Conservation (phyloP, 208 protist species). For the Trypanosoma conorhini region DNA sequence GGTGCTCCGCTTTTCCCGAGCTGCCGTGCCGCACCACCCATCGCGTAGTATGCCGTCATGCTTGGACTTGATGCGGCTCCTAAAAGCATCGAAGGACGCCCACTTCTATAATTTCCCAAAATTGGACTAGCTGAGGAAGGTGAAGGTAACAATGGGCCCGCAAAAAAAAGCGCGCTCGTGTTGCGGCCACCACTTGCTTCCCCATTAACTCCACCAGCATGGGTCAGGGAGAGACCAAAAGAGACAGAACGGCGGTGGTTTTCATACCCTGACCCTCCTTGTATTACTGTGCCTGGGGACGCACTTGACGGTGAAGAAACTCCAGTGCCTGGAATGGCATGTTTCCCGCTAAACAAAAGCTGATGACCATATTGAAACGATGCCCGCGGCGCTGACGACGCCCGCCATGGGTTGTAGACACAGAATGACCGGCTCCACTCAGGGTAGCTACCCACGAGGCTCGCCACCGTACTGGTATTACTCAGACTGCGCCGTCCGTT, state of each 20-base stretch:
- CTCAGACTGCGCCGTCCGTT: slow-evolving; percentile 36
- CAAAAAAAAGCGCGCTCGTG: slow-evolving; percentile 7
- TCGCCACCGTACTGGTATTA: slow-evolving; percentile 45
- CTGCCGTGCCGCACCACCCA: slow-evolving; percentile 23
- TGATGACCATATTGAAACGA: slow-evolving; percentile 21
- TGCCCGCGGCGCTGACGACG: slow-evolving; percentile 1
- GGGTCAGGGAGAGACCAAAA: slow-evolving; percentile 8
- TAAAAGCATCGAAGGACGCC: slow-evolving; percentile 3
- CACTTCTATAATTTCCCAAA: slow-evolving; percentile 2
- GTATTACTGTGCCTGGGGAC: neutral
- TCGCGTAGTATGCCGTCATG: slow-evolving; percentile 9
- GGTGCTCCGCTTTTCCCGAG: neutral
- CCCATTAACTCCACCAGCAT: neutral
- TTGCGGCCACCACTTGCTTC: slow-evolving; percentile 1
- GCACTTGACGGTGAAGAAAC: neutral
- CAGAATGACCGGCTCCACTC: slow-evolving; percentile 84
- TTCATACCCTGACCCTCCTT: neutral
- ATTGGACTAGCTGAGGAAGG: slow-evolving; percentile 17
- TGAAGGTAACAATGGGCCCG: slow-evolving; percentile 4
- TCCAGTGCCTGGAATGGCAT: neutral
- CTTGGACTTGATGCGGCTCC: slow-evolving; percentile 4
- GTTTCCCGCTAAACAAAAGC: slow-evolving; percentile 14
- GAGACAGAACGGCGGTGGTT: slow-evolving; percentile 11
- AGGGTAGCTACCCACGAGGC: slow-evolving; percentile 49
- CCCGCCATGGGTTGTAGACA: slow-evolving; percentile 47